These are phyloP conservation scores for Fistulifera pelliculosa DNA, from an alignment of 108 stramenopile species.

Conservation along the genomic window DNA sequence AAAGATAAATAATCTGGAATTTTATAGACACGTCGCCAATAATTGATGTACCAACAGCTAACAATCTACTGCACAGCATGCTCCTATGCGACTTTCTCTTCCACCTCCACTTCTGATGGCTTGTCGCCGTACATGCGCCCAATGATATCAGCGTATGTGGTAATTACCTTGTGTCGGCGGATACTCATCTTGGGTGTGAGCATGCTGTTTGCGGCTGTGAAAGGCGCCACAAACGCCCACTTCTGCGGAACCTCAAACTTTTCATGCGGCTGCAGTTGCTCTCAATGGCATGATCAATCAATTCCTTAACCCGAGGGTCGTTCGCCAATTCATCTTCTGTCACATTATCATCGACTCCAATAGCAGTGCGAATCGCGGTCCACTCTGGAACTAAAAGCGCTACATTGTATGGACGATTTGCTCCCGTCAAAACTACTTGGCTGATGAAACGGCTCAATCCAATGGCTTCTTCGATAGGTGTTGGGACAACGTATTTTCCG, in stretches of 20 bases:
- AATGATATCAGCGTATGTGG: constrained; percentile 68
- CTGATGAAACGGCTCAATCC: constrained; percentile 79
- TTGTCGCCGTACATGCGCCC: constrained; percentile 57
- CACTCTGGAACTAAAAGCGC: constrained; percentile 88
- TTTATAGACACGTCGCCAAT: too few relatives aligned
- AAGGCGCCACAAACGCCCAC: constrained; percentile 84
- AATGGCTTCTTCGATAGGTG: constrained; percentile 87
- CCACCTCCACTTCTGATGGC: too few relatives aligned
- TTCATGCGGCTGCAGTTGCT: constrained; percentile 50
- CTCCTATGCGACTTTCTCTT: too few relatives aligned
- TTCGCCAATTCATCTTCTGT: constrained; percentile 67
- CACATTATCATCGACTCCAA: constrained; percentile 29
- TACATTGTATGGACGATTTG: constrained; percentile 83
- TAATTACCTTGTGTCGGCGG: constrained; percentile 82
- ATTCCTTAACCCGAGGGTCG: constrained; percentile 47
- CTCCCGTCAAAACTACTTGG: constrained; percentile 87
- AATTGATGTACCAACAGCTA: too few relatives aligned
- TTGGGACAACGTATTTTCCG: constrained; percentile 91
- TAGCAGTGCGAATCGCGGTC: constrained; percentile 52
- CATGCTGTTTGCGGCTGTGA: constrained; percentile 87
- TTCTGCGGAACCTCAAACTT: constrained; percentile 80
- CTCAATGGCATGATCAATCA: constrained; percentile 67
- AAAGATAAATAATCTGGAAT: too few relatives aligned
- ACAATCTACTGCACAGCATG: too few relatives aligned
- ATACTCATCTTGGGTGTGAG: constrained; percentile 92